Evolutionary conservation across 345 rosid species (phyloP), one percentile per base, ranked within the genome.

Genomic region (Anacardium occidentale): DNA sequence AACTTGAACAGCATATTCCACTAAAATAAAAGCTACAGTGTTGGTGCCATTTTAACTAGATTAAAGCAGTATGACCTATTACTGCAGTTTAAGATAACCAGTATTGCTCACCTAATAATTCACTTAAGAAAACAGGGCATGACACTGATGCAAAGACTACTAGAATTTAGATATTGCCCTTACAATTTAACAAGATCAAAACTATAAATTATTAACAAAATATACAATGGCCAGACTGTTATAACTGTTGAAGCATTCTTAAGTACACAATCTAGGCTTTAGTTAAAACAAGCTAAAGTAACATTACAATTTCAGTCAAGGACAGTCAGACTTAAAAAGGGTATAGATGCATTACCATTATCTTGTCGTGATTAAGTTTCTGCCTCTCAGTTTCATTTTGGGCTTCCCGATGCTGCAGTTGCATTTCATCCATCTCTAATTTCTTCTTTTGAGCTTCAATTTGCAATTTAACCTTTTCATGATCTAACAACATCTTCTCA

Each of bases 311-410:
- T n/a, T 37, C 20, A 62, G 70, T 69, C 62, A 62, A 61, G 56
- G 74, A 56, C 12, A 68, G 29, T 48, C 12, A 18, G 26, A 34
- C 37, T 62, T 11, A 21, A 57, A 14, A 40, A 7, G 37, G 37
- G 20, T 12, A 51, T 12, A 21, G 44, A 17, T 18, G 59, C n/a
- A 71, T 71, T 79, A 89, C 96, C 90, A 79, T 82, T 72, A 77
- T 72, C 81, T 76, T 86, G 22, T 77, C 87, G 54, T 66, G 77
- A 58, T 75, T 65, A 62, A 87, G 77, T 71, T 74, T 84, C 51
- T 63, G 74, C 63, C 80, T 83, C 83, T 82, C 82, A 55, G 69
- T 72, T 74, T 88, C 92, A 78, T 85, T 86, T 48, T 70, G 55
- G 37, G 81, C 79, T 70, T 84, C 85, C 8, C 83, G 85, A 57